Evolutionary conservation across 345 rosid genomes (phyloP), one percentile per base, ranked within the genome.

Genomic region (Turritis glabra): DNA sequence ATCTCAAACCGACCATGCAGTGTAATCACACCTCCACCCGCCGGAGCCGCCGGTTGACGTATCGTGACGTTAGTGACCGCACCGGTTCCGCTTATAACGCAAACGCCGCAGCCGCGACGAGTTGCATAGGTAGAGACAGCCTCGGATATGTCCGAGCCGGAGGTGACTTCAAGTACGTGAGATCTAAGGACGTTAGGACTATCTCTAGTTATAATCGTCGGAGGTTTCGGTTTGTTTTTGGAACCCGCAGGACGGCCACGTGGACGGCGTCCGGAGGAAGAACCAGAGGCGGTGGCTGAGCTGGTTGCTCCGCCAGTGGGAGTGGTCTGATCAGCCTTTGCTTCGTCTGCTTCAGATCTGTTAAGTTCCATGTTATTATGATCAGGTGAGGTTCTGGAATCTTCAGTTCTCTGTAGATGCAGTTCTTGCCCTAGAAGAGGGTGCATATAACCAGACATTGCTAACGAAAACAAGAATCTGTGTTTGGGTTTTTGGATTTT

Each of bases 211-310:
- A 90, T 73, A 35, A 90, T 82, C 9, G 87, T 82, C 0, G 96
- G 96, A 30, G 90, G 90, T 77, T 84, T 90, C 1, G 81, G 85
- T 80, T 83, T 89, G 81, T 89, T 89, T 77, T 86, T 89, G 17
- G 96, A 90, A 14, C 96, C 96, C 0, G 86, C 6, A 12, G 96
- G 96, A 54, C 92, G 87, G 41, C 96, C 96, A 30, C 96, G 86
- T 15, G 90, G 87, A 23, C 92, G 80, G 13, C 88, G 87, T 29
- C 81, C 81, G 7, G 86, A 76, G 58, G 84, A 61, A 15, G 79
- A 52, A 1, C 67, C 64, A 8, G 80, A 63, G 6, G 84, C 80
- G 15, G 72, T 77, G 61, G 80, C 77, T 48, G 80, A 71, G 72
- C 65, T 69, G 25, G 71, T 56, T 15, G 60, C 71, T 68, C 74